Conservation (phyloP, 345 rosid species). For the Citrus unshiu region DNA sequence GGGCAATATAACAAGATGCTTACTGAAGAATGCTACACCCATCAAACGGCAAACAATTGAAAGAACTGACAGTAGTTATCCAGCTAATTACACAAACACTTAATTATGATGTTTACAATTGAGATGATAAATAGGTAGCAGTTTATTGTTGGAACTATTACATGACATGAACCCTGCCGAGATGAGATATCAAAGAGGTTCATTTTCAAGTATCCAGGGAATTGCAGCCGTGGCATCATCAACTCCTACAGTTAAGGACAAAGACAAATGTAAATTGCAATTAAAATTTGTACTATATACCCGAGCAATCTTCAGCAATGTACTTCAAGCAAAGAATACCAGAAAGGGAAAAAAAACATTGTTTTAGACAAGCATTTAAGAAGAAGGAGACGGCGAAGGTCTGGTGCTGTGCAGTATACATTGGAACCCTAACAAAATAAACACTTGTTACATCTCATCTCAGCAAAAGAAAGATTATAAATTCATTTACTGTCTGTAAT, state of each 20-base stretch:
- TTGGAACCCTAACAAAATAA: background rate
- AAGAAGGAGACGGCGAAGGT: no score
- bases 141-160: background rate
- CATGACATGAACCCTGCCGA: background rate
- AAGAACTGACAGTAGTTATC: background rate
- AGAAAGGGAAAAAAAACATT: no score
- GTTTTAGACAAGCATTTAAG: no score
- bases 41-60: background rate
- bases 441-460: background rate
- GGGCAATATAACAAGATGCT: background rate
- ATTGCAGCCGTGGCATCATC: background rate
- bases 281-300: background rate
- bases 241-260: slow-evolving; percentile 19
- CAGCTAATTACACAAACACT: background rate
- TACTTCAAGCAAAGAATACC: background rate
- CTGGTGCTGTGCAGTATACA: background rate
- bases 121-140: background rate
- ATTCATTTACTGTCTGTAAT: background rate
- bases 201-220: slow-evolving; percentile 10
- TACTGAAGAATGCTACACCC: background rate
- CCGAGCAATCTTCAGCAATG: no score
- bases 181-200: slow-evolving; percentile 16
- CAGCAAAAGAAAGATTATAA: background rate
- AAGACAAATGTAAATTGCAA: background rate
- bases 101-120: background rate